Percentiles rank a stretch among this genome's conserved stretches.
Evolutionary conservation across 2,329 filamentous ascomycete species (phyloP).

Genomic region (Aureobasidium sp.): DNA sequence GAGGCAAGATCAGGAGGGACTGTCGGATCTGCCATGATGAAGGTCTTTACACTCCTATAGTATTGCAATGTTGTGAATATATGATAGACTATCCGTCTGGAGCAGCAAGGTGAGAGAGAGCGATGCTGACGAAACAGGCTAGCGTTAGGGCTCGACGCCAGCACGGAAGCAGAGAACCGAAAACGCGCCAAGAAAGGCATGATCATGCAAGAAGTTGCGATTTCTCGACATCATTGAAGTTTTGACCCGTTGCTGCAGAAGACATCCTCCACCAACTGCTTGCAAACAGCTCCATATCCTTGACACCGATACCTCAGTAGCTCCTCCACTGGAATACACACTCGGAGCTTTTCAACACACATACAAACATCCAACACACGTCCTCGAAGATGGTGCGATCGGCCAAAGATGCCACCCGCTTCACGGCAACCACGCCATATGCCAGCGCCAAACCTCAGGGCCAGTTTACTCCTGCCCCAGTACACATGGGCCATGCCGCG

Average conservation of each 20-base stretch:
- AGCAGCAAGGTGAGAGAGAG: background rate
- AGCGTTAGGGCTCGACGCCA: background rate
- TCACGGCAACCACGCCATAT: constrained; percentile 63
- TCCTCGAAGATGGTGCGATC: constrained; percentile 50
- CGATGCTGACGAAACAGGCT: constrained; percentile 1
- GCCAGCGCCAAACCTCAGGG: constrained; percentile 55
- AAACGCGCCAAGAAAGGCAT: background rate
- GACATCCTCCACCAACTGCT: background rate
- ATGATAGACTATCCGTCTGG: background rate
- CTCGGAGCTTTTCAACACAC: background rate
- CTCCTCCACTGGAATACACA: background rate
- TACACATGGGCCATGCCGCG: constrained; percentile 28
- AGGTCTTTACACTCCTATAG: background rate
- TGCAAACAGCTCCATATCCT: background rate
- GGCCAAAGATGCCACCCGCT: constrained; percentile 73
- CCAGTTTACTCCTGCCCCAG: constrained; percentile 8
- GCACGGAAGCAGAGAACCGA: background rate
- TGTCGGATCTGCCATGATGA: constrained; percentile 26
- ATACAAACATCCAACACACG: background rate
- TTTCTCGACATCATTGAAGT: constrained; percentile 14
- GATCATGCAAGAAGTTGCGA: constrained; percentile 6
- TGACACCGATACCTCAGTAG: background rate
- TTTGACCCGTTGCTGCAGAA: background rate
- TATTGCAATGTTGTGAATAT: background rate
- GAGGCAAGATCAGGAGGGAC: constrained; percentile 26